Base-by-base conservation (phyloP, 805 yeast genomes). In the Metschnikowia cubensis region DNA sequence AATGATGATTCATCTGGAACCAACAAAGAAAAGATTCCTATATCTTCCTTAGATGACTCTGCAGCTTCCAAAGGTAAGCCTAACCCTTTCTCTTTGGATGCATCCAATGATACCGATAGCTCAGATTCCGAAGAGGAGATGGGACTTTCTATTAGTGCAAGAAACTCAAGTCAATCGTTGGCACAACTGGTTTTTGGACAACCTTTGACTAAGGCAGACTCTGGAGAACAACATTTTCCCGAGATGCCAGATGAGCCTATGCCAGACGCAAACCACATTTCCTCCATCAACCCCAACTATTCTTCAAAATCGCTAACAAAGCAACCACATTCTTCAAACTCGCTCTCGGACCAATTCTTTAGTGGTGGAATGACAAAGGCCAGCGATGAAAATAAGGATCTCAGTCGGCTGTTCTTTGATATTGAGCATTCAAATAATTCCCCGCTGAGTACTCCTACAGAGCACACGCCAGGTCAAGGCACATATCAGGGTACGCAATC, bases 101-200 rank as follows among this genome's bases (percentile, higher is more conserved):
- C 45, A 6, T 49, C 50, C 11, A 53, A 50, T 13, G 45, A 50
- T 35, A 55, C 56, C 14, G 51, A 51, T 11, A 65, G 60, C 21
- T 58, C 64, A 3, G 60, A 54, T 13, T 67, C 66, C 14, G 61
- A 59, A 20, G 64, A 60, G 14, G 75, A 67, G 31, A 71, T 60
- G 15, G 74, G 73, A 3, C 63, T 73, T 41, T 68, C 73, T 3
- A 73, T 73, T 33, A 66, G 65, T 4, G 66, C 77, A 3, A 59
- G 72, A 49, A 60, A 63, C 39, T 71, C 76, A 11, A 70, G 75
- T 59, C 76, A 72, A 52, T 67, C 74, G 31, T 61, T 73, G 48
- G 77, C 76, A 13, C 75, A 73, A 49, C 75, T 64, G 65, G 69
- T 69, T 29, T 70, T 71, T 58, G 65, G 65, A 20, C 57, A 53